A percentile compares a stretch with the other conserved stretches of the same genome.
phyloP scores from a whole-genome alignment of 2,329 filamentous ascomycete genomes.

The Trichophyton equinum region DNA sequence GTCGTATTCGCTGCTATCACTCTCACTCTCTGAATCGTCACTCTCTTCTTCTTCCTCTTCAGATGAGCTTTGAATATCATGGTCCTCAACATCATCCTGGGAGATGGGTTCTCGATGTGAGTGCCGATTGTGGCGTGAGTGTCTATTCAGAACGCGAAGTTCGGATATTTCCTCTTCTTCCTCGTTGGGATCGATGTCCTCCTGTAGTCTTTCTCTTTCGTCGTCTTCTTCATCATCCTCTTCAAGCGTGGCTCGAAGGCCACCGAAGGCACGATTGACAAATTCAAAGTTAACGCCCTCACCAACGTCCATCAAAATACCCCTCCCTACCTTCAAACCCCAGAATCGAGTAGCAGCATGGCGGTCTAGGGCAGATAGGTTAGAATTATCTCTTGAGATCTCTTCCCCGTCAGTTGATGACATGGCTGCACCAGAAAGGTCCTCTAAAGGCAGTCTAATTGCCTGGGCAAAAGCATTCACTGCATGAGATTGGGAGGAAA shows the following conservation, averaged over 20 bases:
- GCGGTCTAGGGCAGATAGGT: constrained; percentile 24
- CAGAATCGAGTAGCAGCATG: constrained; percentile 38
- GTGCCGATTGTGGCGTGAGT: neutral
- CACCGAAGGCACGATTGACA: constrained; percentile 51
- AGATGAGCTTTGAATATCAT: constrained; percentile 6
- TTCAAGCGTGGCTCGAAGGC: constrained; percentile 36
- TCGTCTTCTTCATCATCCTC: constrained; percentile 26
- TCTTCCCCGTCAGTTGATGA: constrained; percentile 7
- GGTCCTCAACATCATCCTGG: neutral
- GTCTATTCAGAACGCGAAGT: constrained; percentile 19
- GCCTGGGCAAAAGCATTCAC: constrained; percentile 45
- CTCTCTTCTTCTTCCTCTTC: constrained; percentile 19
- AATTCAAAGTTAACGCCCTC: constrained; percentile 44
- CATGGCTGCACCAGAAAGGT: constrained; percentile 32
- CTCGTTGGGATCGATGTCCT: constrained; percentile 35
- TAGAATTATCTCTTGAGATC: constrained; percentile 11
- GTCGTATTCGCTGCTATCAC: constrained; percentile 18
- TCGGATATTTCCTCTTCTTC: constrained; percentile 34
- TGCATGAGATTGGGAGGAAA: constrained; percentile 41
- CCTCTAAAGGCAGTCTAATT: constrained; percentile 41
- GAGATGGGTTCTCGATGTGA: neutral
- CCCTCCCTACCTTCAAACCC: constrained; percentile 47
- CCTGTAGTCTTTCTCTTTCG: constrained; percentile 35
- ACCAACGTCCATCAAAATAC: constrained; percentile 45
- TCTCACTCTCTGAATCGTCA: constrained; percentile 17